Percentiles rank a stretch among this genome's conserved stretches.
phyloP scores from a whole-genome alignment of 2,329 filamentous ascomycete genomes.

The Cladosporium sp. region DNA sequence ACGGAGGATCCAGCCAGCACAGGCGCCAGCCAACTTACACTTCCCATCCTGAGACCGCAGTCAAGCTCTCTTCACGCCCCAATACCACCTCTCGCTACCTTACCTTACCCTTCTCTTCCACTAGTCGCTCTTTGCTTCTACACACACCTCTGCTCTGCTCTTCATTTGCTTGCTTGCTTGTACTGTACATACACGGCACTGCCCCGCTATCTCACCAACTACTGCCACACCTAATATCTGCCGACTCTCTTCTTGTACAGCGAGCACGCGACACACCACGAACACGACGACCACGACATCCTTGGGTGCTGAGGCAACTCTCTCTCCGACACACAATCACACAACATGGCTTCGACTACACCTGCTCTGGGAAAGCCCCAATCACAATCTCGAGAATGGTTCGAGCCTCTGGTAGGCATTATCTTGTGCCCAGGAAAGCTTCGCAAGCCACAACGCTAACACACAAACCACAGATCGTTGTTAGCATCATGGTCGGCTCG shows the following conservation, averaged over 20 bases:
- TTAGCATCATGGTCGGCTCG: slow-evolving; percentile 45
- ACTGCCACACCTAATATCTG: slow-evolving; percentile 3
- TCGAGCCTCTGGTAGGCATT: slow-evolving; percentile 30
- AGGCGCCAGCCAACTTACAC: not conserved
- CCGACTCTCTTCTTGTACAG: not conserved
- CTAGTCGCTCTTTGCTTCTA: not conserved
- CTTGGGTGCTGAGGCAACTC: not conserved
- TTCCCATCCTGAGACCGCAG: not conserved
- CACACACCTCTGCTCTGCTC: not conserved
- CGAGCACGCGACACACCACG: not conserved
- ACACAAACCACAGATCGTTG: slow-evolving; percentile 39
- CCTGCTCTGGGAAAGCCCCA: slow-evolving; percentile 26
- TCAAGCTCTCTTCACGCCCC: slow-evolving; percentile 5
- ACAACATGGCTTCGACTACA: slow-evolving; percentile 2
- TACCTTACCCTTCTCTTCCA: not conserved
- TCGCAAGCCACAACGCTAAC: slow-evolving; percentile 5
- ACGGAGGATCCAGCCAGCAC: too few species aligned
- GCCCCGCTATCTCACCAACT: slow-evolving; percentile 2
- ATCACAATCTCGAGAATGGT: slow-evolving; percentile 28
- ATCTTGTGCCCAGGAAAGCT: not conserved
- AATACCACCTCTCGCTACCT: not conserved
- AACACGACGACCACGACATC: not conserved
- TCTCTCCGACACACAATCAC: not conserved
- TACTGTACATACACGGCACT: not conserved
- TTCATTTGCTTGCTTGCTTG: not conserved